A percentile compares a stretch with the other conserved stretches of the same genome.
These are phyloP conservation scores for Apiotrichum domesticum DNA, from an alignment of 1,284 basidiomycete species.

Conservation along the genomic window DNA sequence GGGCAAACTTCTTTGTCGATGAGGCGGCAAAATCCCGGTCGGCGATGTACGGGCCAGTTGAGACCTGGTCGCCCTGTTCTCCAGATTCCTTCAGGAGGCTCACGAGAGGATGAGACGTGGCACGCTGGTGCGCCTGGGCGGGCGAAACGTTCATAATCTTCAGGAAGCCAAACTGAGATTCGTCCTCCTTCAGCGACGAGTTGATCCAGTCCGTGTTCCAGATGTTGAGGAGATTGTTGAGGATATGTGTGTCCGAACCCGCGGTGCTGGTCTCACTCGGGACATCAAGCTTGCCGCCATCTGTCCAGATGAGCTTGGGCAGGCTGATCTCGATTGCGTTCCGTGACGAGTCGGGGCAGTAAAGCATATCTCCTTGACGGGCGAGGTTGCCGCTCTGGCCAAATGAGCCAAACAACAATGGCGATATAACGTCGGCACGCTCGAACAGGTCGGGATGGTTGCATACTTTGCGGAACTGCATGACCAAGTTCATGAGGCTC, in stretches of 20 bases:
- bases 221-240: conserved; percentile 77
- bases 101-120: conserved; percentile 43
- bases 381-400: conserved; percentile 72
- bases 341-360: conserved; percentile 66
- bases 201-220: conserved; percentile 82
- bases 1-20: conserved; percentile 33
- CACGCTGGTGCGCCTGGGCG: conserved; percentile 56
- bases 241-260: conserved; percentile 57
- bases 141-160: conserved; percentile 61
- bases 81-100: conserved; percentile 18
- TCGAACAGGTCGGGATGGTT: conserved; percentile 99
- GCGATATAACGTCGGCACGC: conserved; percentile 89
- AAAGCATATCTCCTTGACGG: conserved; percentile 78
- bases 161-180: conserved; percentile 65
- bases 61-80: conserved; percentile 12
- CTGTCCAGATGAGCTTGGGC: conserved; percentile 70
- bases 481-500: conserved; percentile 97
- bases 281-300: conserved; percentile 67
- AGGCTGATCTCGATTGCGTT: conserved; percentile 78
- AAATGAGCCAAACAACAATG: conserved; percentile 81
- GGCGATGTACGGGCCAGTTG: conserved; percentile 38
- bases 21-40: conserved; percentile 58
- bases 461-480: conserved; percentile 99
- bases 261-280: conserved; percentile 58
- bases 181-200: conserved; percentile 59